A percentile compares a stretch with the other conserved stretches of the same genome.
Conservation (phyloP, 2,329 filamentous ascomycete species). For the Fusarium burgessii region DNA sequence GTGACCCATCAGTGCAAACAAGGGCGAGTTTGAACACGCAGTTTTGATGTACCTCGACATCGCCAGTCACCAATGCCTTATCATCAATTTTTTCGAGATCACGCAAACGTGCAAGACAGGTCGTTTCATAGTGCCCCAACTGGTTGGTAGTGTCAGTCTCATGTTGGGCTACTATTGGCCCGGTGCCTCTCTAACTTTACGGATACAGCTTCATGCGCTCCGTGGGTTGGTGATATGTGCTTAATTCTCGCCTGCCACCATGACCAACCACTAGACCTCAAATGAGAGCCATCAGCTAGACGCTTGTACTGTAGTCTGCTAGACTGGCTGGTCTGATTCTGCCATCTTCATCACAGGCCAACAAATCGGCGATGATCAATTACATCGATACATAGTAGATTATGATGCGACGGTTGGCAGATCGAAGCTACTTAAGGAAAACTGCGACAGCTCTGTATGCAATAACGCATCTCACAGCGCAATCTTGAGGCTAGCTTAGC, state of each 20-base stretch:
- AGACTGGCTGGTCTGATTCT: background rate
- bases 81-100: slow-evolving; percentile 6
- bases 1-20: slow-evolving; percentile 13
- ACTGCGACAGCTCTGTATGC: slow-evolving; percentile 8
- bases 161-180: slow-evolving; percentile 23
- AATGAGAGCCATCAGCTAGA: slow-evolving; percentile 12
- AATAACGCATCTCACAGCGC: slow-evolving; percentile 2
- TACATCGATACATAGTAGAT: slow-evolving; percentile 7
- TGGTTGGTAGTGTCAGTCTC: slow-evolving; percentile 14
- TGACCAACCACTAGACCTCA: slow-evolving; percentile 24
- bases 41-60: background rate
- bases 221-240: slow-evolving; percentile 20
- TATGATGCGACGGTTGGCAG: slow-evolving; percentile 12
- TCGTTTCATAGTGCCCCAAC: slow-evolving; percentile 36
- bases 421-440: slow-evolving; percentile 19
- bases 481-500: background rate
- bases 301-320: slow-evolving; percentile 11
- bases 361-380: slow-evolving; percentile 26
- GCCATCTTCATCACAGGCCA: background rate
- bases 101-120: slow-evolving; percentile 11
- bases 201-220: slow-evolving; percentile 22
- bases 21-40: slow-evolving; percentile 3
- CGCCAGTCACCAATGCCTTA: background rate
- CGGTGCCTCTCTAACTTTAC: slow-evolving; percentile 17
- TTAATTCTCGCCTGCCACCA: slow-evolving; percentile 31